Conservation (phyloP, 345 rosid genomes). For the Corchorus olitorius region DNA sequence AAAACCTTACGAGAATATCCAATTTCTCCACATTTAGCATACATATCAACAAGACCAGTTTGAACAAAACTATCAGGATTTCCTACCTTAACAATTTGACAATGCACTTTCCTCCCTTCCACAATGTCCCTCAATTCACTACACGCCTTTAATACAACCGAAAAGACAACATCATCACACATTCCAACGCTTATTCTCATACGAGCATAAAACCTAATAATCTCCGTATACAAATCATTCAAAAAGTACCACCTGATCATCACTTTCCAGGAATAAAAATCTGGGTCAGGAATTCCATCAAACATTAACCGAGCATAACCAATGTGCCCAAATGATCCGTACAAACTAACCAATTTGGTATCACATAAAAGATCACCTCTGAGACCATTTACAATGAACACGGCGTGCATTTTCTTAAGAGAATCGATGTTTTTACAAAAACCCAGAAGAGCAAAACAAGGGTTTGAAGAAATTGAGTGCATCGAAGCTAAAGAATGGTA, state of each 20-base stretch:
- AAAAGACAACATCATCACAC: slow-evolving; percentile 54
- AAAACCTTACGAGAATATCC: slow-evolving; percentile 50
- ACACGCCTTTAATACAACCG: slow-evolving; percentile 71
- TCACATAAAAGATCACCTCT: slow-evolving; percentile 41
- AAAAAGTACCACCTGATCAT: slow-evolving; percentile 72
- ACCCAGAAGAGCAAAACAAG: slow-evolving; percentile 44
- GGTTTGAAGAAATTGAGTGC: slow-evolving; percentile 31
- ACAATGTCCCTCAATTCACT: slow-evolving; percentile 52
- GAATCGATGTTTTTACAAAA: slow-evolving; percentile 46
- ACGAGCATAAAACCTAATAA: slow-evolving; percentile 39
- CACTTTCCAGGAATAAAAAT: slow-evolving; percentile 65
- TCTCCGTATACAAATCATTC: slow-evolving; percentile 41
- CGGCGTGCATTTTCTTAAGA: slow-evolving; percentile 48
- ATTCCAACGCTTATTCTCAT: slow-evolving; percentile 38
- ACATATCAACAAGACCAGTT: slow-evolving; percentile 80
- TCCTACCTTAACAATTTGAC: slow-evolving; percentile 55
- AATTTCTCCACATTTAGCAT: slow-evolving; percentile 64
- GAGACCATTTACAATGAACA: slow-evolving; percentile 50
- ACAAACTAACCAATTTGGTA: slow-evolving; percentile 63
- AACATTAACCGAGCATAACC: slow-evolving; percentile 67
- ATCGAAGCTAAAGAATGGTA: slow-evolving; percentile 25
- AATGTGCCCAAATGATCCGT: slow-evolving; percentile 55
- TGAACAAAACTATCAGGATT: slow-evolving; percentile 56
- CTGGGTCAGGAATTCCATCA: slow-evolving; percentile 68
- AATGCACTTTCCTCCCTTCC: slow-evolving; percentile 66